Percentiles rank a stretch among this genome's conserved stretches.
Conservation (phyloP, 768 basidiomycete species). For the Mycena epipterygia region DNA sequence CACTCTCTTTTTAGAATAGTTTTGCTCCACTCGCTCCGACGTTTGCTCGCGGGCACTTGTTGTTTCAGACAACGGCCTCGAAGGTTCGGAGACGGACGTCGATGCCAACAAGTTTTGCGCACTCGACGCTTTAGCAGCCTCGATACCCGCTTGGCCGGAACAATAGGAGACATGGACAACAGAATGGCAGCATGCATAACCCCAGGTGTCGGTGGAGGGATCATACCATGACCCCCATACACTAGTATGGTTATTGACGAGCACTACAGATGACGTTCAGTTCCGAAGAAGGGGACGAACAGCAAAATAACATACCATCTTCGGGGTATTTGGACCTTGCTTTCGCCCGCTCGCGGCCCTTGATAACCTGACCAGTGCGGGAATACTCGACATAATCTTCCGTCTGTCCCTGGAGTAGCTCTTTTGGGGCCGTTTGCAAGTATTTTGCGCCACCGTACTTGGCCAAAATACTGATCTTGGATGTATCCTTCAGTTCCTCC, state of each 20-base stretch:
- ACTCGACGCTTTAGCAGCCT: conserved; percentile 81
- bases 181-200: conserved; percentile 96
- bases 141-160: conserved; percentile 87
- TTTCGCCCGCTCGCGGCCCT: conserved; percentile 91
- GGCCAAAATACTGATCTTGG: conserved; percentile 89
- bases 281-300: conserved; percentile 8
- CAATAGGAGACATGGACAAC: conserved; percentile 90
- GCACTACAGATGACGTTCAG: conserved; percentile 63
- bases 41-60: conserved; percentile 17
- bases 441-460: conserved; percentile 97
- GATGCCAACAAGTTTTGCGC: conserved; percentile 75
- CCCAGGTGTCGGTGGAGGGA: conserved; percentile 79
- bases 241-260: conserved; percentile 91
- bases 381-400: conserved; percentile 99
- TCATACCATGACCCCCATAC: conserved; percentile 99
- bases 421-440: conserved; percentile 89
- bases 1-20: conserved; percentile 82
- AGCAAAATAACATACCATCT: conserved; percentile 75
- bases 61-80: conserved; percentile 26
- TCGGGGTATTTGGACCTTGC: conserved; percentile 95
- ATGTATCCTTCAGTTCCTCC: conserved; percentile 89
- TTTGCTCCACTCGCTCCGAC: conserved; percentile 67
- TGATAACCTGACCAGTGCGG: conserved; percentile 89
- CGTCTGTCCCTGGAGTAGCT: conserved; percentile 94
- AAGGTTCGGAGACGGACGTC: conserved; percentile 46